Base-by-base conservation (phyloP, 495 filamentous ascomycete species). In the Podospora sp. region DNA sequence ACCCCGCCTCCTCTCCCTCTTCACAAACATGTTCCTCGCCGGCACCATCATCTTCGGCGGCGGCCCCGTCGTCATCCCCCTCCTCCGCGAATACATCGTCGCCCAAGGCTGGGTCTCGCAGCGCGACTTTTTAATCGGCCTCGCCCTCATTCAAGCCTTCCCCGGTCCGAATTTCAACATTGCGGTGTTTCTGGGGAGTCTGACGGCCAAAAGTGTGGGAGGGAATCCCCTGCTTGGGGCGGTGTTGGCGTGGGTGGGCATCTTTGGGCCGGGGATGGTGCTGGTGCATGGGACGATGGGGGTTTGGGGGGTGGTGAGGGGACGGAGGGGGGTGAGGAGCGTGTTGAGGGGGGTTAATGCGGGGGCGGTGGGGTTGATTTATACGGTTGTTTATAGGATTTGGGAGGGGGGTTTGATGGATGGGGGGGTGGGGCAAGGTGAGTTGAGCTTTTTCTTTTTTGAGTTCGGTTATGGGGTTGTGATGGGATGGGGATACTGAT, bases 21-120 rank as follows among this genome's bases (percentile, higher is more conserved):
- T 61, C 25, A 24, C 59, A 6, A 61, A 46, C 59, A 61, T 61
- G 59, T 6, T 46, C 35, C 59, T 61, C n/a, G 59, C 59, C 59
- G 59, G 59, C 2, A 61, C 59, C 27, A 46, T 61, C n/a, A 61
- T 61, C 59, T 61, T 61, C 35, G 59, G 59, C 20, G 59, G 59
- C 20, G 59, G 59, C 5, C 59, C 59, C 59, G 59, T 61, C 35
- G 59, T 61, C 1, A 61, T 61, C 29, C 59, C 59, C 25, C 35
- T 61, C 20, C 35, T 61, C 20, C 27, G 29, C 35, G 27, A 40
- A 24, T 61, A 61, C 25, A 22, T 61, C 29, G 59, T 61, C 35
- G 1, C 59, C 20, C 6, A 40, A 24, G 35, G 35, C 18, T 61
- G 59, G 59, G 59, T 61, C n/a, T 61, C 59, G 20, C n/a, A 36